A percentile compares a stretch with the other conserved stretches of the same genome.
Evolutionary conservation across 1,284 basidiomycete genomes (phyloP).

Genomic region (Ustilago crameri): DNA sequence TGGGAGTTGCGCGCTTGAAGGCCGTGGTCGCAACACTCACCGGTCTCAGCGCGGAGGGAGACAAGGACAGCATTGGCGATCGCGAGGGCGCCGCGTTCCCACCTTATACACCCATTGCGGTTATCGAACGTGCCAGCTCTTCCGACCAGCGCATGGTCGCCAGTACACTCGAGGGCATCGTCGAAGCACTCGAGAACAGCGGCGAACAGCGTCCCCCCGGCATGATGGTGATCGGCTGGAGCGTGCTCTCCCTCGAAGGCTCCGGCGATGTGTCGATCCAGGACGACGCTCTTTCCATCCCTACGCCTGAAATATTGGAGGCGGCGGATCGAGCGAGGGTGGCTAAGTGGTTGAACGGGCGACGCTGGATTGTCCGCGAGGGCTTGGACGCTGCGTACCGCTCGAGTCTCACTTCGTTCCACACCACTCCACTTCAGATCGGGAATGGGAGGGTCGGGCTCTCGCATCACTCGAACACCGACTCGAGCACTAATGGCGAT

Average conservation of each 20-base stretch:
- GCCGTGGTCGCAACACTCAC: conserved; percentile 78
- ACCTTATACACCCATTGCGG: conserved; percentile 81
- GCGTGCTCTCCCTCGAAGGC: conserved; percentile 73
- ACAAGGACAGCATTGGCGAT: conserved; percentile 51
- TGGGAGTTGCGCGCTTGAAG: conserved; percentile 89
- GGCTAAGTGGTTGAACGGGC: conserved; percentile 42
- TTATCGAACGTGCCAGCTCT: conserved; percentile 91
- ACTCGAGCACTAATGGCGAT: background rate
- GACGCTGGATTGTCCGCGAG: conserved; percentile 49
- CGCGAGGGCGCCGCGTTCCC: conserved; percentile 77
- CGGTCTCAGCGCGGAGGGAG: background rate
- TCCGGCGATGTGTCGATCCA: conserved; percentile 71
- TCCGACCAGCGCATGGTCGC: conserved; percentile 87
- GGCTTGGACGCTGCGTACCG: conserved; percentile 54
- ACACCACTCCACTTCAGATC: conserved; percentile 17
- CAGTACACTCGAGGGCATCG: conserved; percentile 81
- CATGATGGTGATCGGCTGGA: conserved; percentile 95
- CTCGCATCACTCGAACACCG: conserved; percentile 13
- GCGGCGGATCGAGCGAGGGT: conserved; percentile 41
- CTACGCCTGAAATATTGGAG: conserved; percentile 18
- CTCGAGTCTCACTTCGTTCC: conserved; percentile 21
- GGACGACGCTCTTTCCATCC: conserved; percentile 66
- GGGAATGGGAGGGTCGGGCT: conserved; percentile 7
- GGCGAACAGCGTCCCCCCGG: conserved; percentile 93
- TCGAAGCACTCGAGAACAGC: conserved; percentile 76